Percentiles rank a stretch among this genome's conserved stretches.
phyloP scores from a whole-genome alignment of 345 rosid genomes.

The Crucihimalaya himalaica region DNA sequence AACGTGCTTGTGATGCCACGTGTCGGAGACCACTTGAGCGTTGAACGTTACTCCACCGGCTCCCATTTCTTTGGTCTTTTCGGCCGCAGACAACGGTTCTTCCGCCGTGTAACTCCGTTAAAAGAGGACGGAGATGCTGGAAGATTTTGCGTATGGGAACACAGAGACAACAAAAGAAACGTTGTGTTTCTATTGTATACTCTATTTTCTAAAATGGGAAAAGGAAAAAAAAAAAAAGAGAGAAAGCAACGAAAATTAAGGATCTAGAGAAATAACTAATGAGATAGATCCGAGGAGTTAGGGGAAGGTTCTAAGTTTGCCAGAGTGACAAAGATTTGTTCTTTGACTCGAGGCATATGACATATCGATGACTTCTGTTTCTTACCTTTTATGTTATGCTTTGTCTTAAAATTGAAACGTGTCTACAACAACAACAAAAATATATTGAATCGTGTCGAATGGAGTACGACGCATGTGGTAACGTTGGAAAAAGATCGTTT shows the following conservation, averaged over 20 bases:
- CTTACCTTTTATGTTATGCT: constrained; percentile 10
- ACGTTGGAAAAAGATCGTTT: no score
- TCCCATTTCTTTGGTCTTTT: constrained; percentile 30
- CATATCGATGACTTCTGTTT: constrained; percentile 27
- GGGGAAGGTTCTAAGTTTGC: constrained; percentile 13
- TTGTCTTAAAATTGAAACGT: constrained; percentile 9
- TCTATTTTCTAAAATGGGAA: constrained; percentile 13
- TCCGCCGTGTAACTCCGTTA: constrained; percentile 34
- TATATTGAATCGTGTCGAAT: background rate
- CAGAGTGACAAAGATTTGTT: constrained; percentile 16
- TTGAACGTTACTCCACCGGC: constrained; percentile 20
- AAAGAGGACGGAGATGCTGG: constrained; percentile 23
- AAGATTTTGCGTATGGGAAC: constrained; percentile 36
- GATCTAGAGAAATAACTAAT: constrained; percentile 9
- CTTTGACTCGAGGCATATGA: constrained; percentile 24
- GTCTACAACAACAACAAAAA: background rate
- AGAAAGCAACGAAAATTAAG: constrained; percentile 14
- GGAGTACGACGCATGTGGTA: background rate
- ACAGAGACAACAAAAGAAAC: constrained; percentile 7
- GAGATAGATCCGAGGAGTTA: constrained; percentile 24
- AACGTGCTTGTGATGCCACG: constrained; percentile 31
- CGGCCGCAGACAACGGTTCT: constrained; percentile 17
- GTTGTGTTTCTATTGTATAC: constrained; percentile 8
- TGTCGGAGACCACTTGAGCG: background rate
- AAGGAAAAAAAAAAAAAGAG: no score